phyloP scores from a whole-genome alignment of 768 basidiomycete genomes.

The Boletus pseudopeckii region DNA sequence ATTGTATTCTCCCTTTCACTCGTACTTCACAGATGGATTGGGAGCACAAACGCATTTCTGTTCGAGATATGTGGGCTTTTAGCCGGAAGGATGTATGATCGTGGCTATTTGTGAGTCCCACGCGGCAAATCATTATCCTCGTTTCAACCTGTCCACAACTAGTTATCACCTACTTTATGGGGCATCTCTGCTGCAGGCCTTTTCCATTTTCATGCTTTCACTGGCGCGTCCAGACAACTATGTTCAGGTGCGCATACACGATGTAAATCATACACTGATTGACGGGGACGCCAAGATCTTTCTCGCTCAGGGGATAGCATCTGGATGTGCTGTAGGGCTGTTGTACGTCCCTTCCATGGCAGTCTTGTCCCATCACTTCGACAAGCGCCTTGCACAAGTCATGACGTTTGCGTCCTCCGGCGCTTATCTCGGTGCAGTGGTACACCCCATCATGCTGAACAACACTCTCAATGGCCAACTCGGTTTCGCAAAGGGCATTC shows the following conservation, averaged over 20 bases:
- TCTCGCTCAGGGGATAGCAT: constrained; percentile 46
- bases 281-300: constrained; percentile 39
- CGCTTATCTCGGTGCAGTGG: constrained; percentile 55
- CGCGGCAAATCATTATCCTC: too few species aligned
- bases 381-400: constrained; percentile 43
- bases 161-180: constrained; percentile 26
- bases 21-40: constrained; percentile 37
- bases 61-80: constrained; percentile 43
- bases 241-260: constrained; percentile 36
- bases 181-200: constrained; percentile 26
- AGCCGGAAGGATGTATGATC: constrained; percentile 48
- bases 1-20: not conserved
- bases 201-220: constrained; percentile 46
- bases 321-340: constrained; percentile 48
- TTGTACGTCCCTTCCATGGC: constrained; percentile 46
- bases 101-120: constrained; percentile 46
- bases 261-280: not conserved
- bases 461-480: constrained; percentile 38
- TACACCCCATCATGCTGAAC: constrained; percentile 66
- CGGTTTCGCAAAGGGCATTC: constrained; percentile 45
- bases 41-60: constrained; percentile 48
- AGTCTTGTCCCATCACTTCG: constrained; percentile 53
- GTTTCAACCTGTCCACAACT: constrained; percentile 5
- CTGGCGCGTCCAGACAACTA: constrained; percentile 39
- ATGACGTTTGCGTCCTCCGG: constrained; percentile 55